Base-by-base conservation (phyloP, 2,329 filamentous ascomycete species). In the Phaeosphaeria sp. region DNA sequence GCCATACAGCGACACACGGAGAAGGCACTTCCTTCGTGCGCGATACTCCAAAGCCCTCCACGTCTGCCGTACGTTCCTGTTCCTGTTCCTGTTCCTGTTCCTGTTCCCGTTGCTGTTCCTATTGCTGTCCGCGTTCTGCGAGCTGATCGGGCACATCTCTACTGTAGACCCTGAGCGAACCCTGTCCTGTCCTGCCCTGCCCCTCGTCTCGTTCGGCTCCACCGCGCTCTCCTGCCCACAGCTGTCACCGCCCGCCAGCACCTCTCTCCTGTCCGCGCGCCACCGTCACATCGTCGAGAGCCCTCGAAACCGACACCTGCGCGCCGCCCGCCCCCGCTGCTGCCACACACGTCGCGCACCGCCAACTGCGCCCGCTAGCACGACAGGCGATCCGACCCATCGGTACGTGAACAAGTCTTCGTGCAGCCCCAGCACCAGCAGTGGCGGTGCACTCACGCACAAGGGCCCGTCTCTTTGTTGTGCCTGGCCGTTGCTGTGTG, bases 391-490 rank as follows among this genome's bases (percentile, higher is more conserved):
- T 50, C 44, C 55, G 49, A 45, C 44, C 51, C 39, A 55, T 53
- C 53, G 62, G 57, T 64, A 64, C 45, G 62, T 60, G 49, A 48
- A 40, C 21, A 9, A 33, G 43, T 39, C 43, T 21, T 33, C 47
- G 11, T 39, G 36, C 36, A 13, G 36, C 46, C 36, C 27, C 22
- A 42, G 33, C 45, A 11, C 30, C 45, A 48, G 24, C 42, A 33
- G 49, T 22, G 49, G 51, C 27, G 51, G 49, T 39, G 36, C 36
- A 39, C 15, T 2, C 36, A n/a, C 36, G 11, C 36, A 6, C 13
- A 39, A 39, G 36, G 36, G 36, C 15, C 36, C 36, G 17, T n/a
- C 36, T 39, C 36, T 39, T 39, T 39, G 36, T 39, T 39, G 36
- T 17, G 15, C 36, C 2, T 39, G 36, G 36, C 20, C 7, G 21